phyloP scores from a whole-genome alignment of 805 yeast species.

The Komagataella pastoris region DNA sequence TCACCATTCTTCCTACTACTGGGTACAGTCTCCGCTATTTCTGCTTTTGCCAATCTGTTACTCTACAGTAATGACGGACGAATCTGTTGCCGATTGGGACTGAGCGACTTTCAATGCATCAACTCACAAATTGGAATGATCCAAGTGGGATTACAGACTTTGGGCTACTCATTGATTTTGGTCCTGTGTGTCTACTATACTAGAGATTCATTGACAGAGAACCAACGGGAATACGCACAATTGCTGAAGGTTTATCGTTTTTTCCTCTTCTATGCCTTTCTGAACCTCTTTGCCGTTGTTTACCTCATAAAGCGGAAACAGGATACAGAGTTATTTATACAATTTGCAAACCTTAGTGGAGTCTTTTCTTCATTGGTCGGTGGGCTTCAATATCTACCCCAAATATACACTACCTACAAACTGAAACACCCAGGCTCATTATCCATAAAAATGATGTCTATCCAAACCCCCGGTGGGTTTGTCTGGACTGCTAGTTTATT shows the following conservation, averaged over 20 bases:
- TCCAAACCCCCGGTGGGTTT: conserved; percentile 86
- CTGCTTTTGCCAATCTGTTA: conserved; percentile 54
- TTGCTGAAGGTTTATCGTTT: conserved; percentile 26
- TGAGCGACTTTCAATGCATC: conserved; percentile 43
- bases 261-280: conserved; percentile 23
- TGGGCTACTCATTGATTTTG: conserved; percentile 44
- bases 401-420: conserved; percentile 51
- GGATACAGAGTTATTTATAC: conserved; percentile 13
- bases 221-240: conserved; percentile 26
- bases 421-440: conserved; percentile 72
- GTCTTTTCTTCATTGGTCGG: conserved; percentile 51
- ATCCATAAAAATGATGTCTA: conserved; percentile 67
- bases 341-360: conserved; percentile 50
- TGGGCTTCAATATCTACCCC: conserved; percentile 67
- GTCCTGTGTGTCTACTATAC: conserved; percentile 39
- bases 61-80: conserved; percentile 49
- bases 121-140: conserved; percentile 52
- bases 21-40: conserved; percentile 57
- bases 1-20: conserved; percentile 60
- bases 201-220: conserved; percentile 28
- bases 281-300: conserved; percentile 20
- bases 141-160: conserved; percentile 53
- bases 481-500: conserved; percentile 65
- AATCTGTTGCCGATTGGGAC: conserved; percentile 36
- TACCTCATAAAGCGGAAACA: conserved; percentile 10